Percentiles rank a stretch among this genome's conserved stretches.
These are phyloP conservation scores for Naganishia sp. DNA, from an alignment of 1,284 basidiomycete species.

Conservation along the genomic window DNA sequence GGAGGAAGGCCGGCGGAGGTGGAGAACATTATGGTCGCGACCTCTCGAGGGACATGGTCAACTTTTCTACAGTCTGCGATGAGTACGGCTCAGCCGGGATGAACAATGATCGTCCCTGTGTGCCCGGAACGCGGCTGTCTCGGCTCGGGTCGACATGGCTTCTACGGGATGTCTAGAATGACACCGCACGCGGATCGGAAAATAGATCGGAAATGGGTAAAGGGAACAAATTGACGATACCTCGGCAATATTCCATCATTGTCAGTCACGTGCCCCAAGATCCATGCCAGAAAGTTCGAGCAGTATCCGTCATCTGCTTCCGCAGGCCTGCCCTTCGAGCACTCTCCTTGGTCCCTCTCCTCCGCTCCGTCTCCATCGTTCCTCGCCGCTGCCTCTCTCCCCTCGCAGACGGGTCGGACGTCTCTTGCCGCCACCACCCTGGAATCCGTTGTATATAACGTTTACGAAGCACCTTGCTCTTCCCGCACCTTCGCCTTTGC, in stretches of 20 bases:
- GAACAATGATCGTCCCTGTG: too few relatives aligned
- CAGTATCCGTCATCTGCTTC: neutral
- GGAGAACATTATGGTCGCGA: neutral
- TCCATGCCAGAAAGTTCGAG: constrained; percentile 5
- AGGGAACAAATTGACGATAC: too few relatives aligned
- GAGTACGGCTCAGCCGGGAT: too few relatives aligned
- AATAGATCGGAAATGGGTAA: too few relatives aligned
- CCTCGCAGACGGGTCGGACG: neutral
- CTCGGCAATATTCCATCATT: too few relatives aligned
- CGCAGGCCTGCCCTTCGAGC: neutral
- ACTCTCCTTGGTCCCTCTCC: neutral
- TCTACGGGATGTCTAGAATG: too few relatives aligned
- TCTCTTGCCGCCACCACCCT: neutral
- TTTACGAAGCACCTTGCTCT: neutral
- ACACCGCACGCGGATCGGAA: too few relatives aligned
- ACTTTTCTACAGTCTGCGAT: too few relatives aligned
- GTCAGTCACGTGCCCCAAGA: too few relatives aligned
- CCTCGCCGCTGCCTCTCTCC: neutral
- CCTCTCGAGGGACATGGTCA: too few relatives aligned
- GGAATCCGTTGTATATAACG: constrained; percentile 4
- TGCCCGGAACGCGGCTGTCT: too few relatives aligned
- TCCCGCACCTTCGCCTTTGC: neutral
- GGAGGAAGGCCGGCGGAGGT: constrained; percentile 6
- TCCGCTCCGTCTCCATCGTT: neutral
- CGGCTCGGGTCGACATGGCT: too few relatives aligned